Evolutionary conservation across 2,329 filamentous ascomycete genomes (phyloP), one percentile per base, ranked within the genome.

Genomic region (Phaeosphaeria sp.): DNA sequence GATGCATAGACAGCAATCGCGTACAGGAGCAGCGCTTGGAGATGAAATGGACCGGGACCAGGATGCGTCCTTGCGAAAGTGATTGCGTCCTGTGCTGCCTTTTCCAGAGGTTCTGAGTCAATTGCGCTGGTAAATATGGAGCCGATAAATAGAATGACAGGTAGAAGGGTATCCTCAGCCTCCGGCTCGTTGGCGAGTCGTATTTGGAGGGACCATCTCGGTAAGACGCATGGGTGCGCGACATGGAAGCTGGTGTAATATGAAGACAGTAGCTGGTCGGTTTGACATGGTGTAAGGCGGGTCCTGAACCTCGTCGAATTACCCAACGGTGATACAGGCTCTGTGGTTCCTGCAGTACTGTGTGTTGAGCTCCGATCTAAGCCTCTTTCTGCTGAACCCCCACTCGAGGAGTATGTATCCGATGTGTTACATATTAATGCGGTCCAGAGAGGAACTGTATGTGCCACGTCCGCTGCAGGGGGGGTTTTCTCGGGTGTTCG

Each of bases 21-120:
- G 51, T 92, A 83, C 3, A 96, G 80, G 45, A 95, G 78, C 72
- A 93, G 83, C 2, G 91, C 87, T 77, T 96, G 93, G 1, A 95
- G 86, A 15, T 87, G 78, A 68, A 87, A 90, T 8, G 62, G 62
- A 47, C 53, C 59, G 3, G 59, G 43, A 17, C 53, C 50, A 0
- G 61, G 52, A 24, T 56, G 46, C 3, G 48, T 22, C 15, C 57
- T 54, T 20, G 56, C 53, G 17, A 33, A 30, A 8, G 57, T 36
- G 11, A 66, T 62, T 15, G 60, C 53, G 44, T 61, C 56, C 18
- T 42, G 45, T 33, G 63, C 63, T 20, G 57, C 49, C 7, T 65
- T 61, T 45, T 77, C 76, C 47, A 82, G 77, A 1, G 69, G 60
- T 33, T 78, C 76, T 42, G 76, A 78, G 2, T 77, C 75, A 17